Evolutionary conservation across 106 monocot species (phyloP), one percentile per base, ranked within the genome.

Genomic region (Dioscorea dumetorum): DNA sequence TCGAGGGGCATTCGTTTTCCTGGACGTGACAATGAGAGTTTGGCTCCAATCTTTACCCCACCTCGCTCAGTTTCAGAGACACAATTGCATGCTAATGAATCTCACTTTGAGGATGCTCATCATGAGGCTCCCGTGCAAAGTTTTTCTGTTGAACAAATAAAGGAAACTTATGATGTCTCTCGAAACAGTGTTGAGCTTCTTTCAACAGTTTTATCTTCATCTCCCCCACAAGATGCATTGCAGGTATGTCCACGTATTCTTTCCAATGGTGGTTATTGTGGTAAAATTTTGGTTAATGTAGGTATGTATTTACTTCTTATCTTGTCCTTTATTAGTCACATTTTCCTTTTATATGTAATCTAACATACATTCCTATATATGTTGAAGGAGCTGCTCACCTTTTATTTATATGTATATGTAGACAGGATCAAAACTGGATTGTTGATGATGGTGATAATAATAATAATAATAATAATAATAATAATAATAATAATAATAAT

Each of bases 161-260:
- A 95, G 69, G 95, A 95, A 71, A 84, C 91, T 53, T 86, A 91
- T 77, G 84, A 95, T 80, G 86, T 95, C 7, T 88, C 95, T 70
- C 83, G 80, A 4, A 95, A 95, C 68, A 88, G 91, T 63, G 69
- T 91, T n/a, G 91, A 95, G 69, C 95, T 95, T 70, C 91, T 95
- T 56, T 86, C 91, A 58, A 87, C 82, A 17, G 90, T 95, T 64
- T 56, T 95, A 24, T 85, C 95, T 2, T 95, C 95, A 52, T 91
- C 95, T 24, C 95, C 95, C 28, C 77, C 84, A 50, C 84, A 94
- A 72, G 94, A 90, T 70, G 90, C 73, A 61, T 74, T 90, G 49
- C 23, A 83, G 90, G 90, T 90, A 41, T 41, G 41, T 41, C 28
- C 28, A 28, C 3, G 28, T 28, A 28, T 28, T 28, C 3, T 28